Conservation (phyloP, 2,329 filamentous ascomycete species). For the Botryotinia calthae region DNA sequence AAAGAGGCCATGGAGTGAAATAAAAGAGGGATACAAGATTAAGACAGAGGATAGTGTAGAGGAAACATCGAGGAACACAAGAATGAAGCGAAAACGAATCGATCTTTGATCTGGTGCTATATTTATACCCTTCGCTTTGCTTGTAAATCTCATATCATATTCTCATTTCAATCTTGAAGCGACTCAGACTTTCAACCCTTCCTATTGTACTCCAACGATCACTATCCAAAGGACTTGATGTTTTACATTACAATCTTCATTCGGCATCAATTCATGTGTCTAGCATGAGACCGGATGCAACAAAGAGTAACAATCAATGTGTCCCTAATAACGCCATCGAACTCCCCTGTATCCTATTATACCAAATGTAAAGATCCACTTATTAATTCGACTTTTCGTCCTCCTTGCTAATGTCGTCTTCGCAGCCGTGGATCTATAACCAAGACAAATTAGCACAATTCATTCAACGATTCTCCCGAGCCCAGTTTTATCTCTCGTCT, state of each 20-base stretch:
- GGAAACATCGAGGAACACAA: background rate
- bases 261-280: background rate
- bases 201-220: background rate
- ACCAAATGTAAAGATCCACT: background rate
- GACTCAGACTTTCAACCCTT: background rate
- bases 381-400: background rate
- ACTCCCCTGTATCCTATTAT: background rate
- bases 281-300: background rate
- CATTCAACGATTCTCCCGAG: background rate
- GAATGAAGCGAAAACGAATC: background rate
- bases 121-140: background rate
- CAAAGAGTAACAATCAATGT: background rate
- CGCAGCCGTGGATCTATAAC: slow-evolving; percentile 8
- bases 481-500: background rate
- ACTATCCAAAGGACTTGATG: background rate
- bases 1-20: background rate
- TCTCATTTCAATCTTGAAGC: no score
- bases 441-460: background rate
- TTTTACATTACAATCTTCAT: background rate
- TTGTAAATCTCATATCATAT: background rate
- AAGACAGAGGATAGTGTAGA: background rate
- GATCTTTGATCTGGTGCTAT: background rate
- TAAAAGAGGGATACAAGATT: background rate
- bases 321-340: background rate
- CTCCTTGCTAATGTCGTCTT: background rate